Conservation (phyloP, 2,329 filamentous ascomycete genomes). For the Cercospora zeina region DNA sequence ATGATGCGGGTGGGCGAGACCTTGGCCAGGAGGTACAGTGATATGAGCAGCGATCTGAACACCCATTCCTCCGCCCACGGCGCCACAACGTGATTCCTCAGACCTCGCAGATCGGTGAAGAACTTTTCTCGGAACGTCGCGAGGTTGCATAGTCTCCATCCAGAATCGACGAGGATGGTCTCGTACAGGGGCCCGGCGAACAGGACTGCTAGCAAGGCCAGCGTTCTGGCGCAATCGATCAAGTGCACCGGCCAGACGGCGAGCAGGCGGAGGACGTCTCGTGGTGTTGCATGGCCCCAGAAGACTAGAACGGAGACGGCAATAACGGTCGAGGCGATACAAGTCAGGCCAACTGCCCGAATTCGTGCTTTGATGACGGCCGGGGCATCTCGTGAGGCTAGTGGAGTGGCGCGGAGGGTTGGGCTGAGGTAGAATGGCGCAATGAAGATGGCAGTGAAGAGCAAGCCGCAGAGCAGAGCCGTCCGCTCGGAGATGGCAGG, state of each 20-base stretch:
- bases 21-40: conserved; percentile 73
- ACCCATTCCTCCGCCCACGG: conserved; percentile 87
- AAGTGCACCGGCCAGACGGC: conserved; percentile 78
- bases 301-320: conserved; percentile 67
- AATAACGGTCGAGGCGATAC: conserved; percentile 63
- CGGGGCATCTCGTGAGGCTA: conserved; percentile 80
- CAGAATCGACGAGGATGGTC: conserved; percentile 68
- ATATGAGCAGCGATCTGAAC: conserved; percentile 83
- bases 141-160: conserved; percentile 58
- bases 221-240: conserved; percentile 48
- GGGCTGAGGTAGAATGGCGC: conserved; percentile 83
- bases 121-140: conserved; percentile 58
- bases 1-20: conserved; percentile 60
- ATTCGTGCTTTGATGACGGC: conserved; percentile 86
- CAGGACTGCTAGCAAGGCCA: conserved; percentile 73
- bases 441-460: conserved; percentile 88
- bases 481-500: conserved; percentile 32
- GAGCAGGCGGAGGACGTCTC: conserved; percentile 66
- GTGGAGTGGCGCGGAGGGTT: conserved; percentile 74
- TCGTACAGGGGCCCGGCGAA: conserved; percentile 87
- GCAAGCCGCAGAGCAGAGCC: conserved; percentile 47
- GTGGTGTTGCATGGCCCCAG: conserved; percentile 52
- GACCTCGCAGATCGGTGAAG: conserved; percentile 73
- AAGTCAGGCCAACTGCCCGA: conserved; percentile 74
- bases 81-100: conserved; percentile 85